Evolutionary conservation across 2,329 filamentous ascomycete genomes (phyloP).

Genomic region (Didymella pomorum): DNA sequence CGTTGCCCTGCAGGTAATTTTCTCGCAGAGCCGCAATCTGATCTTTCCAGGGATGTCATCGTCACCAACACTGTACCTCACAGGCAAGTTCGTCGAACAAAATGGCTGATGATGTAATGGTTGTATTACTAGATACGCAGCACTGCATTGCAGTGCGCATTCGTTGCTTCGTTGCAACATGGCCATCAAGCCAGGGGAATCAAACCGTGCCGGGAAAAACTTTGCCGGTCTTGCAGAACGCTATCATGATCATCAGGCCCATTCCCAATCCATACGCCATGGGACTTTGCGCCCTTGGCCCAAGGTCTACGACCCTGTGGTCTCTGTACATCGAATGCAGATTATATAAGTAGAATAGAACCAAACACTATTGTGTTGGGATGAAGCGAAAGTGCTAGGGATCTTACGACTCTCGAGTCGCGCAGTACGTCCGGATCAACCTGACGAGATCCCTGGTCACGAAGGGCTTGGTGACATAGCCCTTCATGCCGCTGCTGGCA

Average conservation of each 20-base stretch:
- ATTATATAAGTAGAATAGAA: conserved; percentile 24
- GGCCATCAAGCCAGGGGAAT: conserved; percentile 21
- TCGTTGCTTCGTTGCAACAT: conserved; percentile 13
- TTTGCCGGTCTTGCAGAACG: conserved; percentile 22
- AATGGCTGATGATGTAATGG: conserved; percentile 8
- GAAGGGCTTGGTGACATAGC: conserved; percentile 74
- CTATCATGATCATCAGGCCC: conserved; percentile 32
- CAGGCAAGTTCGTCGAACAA: not conserved
- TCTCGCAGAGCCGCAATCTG: conserved; percentile 6
- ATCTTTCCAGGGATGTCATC: not conserved
- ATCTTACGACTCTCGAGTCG: conserved; percentile 19
- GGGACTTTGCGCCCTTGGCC: conserved; percentile 9
- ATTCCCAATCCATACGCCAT: conserved; percentile 18
- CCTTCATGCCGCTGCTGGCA: conserved; percentile 69
- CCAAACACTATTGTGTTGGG: conserved; percentile 14
- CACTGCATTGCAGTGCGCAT: conserved; percentile 12
- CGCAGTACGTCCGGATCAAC: conserved; percentile 62
- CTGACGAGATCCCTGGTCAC: conserved; percentile 69
- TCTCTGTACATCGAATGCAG: conserved; percentile 21
- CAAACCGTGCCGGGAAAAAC: conserved; percentile 21
- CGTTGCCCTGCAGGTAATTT: conserved; percentile 6
- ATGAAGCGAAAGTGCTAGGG: conserved; percentile 12
- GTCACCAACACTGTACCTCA: not conserved
- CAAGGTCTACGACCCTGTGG: conserved; percentile 1
- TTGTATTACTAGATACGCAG: conserved; percentile 13